These are phyloP conservation scores for Diospyros lotus DNA, from an alignment of 148 eudicot genomes.

Conservation along the genomic window DNA sequence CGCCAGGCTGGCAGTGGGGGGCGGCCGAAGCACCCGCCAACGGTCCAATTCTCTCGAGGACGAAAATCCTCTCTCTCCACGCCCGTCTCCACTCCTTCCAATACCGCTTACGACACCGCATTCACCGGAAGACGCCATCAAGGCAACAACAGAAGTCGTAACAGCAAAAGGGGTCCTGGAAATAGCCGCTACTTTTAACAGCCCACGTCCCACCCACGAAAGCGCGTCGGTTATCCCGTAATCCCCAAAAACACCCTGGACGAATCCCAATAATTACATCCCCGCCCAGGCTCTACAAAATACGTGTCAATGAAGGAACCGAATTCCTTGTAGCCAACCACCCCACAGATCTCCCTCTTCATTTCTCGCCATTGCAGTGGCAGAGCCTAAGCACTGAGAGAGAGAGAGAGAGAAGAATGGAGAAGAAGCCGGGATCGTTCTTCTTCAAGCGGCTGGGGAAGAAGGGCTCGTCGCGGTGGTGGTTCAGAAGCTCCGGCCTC, in stretches of 20 bases:
- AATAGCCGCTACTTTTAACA: background rate
- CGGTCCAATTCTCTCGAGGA: too few species aligned
- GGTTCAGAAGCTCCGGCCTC: slow-evolving; percentile 25
- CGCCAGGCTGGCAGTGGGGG: too few species aligned
- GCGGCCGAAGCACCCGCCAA: too few species aligned
- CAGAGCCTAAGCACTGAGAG: background rate
- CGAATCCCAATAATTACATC: background rate
- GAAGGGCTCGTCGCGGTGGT: slow-evolving; percentile 32
- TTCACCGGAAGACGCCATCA: too few species aligned
- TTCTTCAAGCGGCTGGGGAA: slow-evolving; percentile 30
- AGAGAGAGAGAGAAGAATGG: slow-evolving; percentile 9
- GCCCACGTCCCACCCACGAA: slow-evolving; percentile 10
- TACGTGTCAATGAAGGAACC: background rate
- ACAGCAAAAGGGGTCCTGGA: too few species aligned
- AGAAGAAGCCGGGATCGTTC: slow-evolving; percentile 8
- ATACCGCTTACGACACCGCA: too few species aligned
- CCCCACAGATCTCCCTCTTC: background rate
- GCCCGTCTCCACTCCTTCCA: too few species aligned
- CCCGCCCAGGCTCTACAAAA: background rate
- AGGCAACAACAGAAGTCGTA: too few species aligned
- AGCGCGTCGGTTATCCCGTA: slow-evolving; percentile 8
- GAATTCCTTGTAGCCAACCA: background rate
- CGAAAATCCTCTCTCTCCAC: too few species aligned
- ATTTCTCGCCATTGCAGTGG: background rate
- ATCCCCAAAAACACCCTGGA: background rate